phyloP scores from a whole-genome alignment of 257 asterid genomes.

The Nyctanthes arbortristis region DNA sequence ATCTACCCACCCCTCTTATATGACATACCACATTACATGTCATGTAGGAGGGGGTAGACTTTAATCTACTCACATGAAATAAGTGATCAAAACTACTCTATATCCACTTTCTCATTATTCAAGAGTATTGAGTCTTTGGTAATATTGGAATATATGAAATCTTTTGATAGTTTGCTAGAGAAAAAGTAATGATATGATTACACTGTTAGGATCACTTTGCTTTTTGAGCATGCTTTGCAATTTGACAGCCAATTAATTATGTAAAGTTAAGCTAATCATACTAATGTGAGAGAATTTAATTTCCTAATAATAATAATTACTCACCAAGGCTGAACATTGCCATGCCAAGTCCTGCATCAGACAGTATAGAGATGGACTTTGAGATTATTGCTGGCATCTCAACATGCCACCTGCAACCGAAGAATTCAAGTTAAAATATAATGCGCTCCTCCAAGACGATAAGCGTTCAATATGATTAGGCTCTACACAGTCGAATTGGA shows the following conservation, averaged over 20 bases:
- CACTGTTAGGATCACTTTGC: constrained; percentile 22
- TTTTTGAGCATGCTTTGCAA: constrained; percentile 33
- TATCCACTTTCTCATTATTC: no score
- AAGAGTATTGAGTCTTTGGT: no score
- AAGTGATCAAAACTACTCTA: no score
- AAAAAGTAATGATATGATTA: constrained; percentile 37
- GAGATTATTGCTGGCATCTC: constrained; percentile 71
- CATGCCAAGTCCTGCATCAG: constrained; percentile 82
- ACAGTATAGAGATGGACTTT: constrained; percentile 60
- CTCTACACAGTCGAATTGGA: not conserved
- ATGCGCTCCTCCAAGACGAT: not conserved
- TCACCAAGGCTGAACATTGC: constrained; percentile 80
- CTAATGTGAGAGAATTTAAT: not conserved
- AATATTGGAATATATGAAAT: no score
- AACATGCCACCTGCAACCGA: constrained; percentile 54
- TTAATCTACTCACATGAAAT: no score
- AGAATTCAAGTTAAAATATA: not conserved
- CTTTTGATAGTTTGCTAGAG: no score
- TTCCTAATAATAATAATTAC: not conserved
- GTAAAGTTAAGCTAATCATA: constrained; percentile 27
- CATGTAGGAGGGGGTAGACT: no score
- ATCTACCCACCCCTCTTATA: no score
- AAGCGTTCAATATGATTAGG: not conserved
- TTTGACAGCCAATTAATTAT: constrained; percentile 18
- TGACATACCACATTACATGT: no score